Base-by-base conservation (phyloP, 495 filamentous ascomycete species). In the Tuber aestivum region DNA sequence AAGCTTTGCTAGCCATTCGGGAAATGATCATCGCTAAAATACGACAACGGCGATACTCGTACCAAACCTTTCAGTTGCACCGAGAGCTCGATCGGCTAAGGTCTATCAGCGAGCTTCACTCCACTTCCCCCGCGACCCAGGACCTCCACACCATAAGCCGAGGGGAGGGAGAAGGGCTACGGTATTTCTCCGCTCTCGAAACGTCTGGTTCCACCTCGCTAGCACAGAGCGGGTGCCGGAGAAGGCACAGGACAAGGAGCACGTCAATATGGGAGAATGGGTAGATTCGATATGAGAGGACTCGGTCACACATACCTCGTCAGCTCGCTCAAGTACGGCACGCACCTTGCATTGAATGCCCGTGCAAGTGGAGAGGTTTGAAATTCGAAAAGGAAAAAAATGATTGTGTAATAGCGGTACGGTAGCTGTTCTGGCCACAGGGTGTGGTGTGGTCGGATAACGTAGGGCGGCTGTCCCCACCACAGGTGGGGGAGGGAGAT, bases 251-350 rank as follows among this genome's bases (percentile, higher is more conserved):
- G 10, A 18, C 48, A 18, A 32, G 56, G 56, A 65, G 12, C 5
- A 65, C 18, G 27, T 65, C 56, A 65, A 65, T 65, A 65, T 65
- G 56, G 56, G 56, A 65, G 32, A 65, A 65, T 65, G 56, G 12
- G 27, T 32, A n/a, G 56, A 32, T 65, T 65, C 27, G n/a, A 32
- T 32, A 61, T 32, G 56, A 65, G 9, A 65, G 16, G 56, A 14
- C 14, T 65, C 23, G 10, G 32, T 65, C n/a, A 65, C 32, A 18
- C 56, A 65, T 18, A 18, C 56, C 27, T 32, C 32, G 56, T 65
- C n/a, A 16, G 2, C 27, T 56, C 48, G 23, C 48, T 9, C 48
- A 2, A n/a, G 3, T 56, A n/a, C n/a, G n/a, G n/a, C n/a, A 50
- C n/a, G n/a, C 50, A 32, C 50, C n/a, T 27, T 32, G 56, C 56